Evolutionary conservation across 1,284 basidiomycete species (phyloP), one percentile per base, ranked within the genome.

Genomic region (Ustilago bromivora): DNA sequence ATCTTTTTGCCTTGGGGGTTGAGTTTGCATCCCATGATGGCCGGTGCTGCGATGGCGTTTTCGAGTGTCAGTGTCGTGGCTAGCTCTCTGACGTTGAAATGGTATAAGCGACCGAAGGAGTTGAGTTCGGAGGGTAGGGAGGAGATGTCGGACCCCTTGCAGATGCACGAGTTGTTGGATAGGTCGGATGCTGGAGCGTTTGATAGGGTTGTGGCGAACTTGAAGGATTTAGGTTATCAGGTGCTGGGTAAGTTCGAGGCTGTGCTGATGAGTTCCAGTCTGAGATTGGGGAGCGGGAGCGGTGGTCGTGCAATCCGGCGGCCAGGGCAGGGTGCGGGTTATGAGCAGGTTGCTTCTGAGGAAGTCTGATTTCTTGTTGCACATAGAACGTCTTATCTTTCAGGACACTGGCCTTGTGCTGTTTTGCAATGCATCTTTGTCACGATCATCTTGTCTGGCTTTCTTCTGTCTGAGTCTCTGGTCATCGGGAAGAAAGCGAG

Each of bases 11-110:
- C 97, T 0, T 91, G 95, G 88, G 95, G 95, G 8, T 82, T 96
- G 41, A 94, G 95, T 86, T 90, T 99, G 84, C 97, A 96, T 82
- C 97, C 97, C 3, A 99, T 99, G 96, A 92, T 96, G 88, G 96
- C 97, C 0, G 96, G 94, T 11, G 93, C 92, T 0, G 96, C 96
- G 28, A 99, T 99, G 97, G 96, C 97, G 19, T 96, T 94, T 86
- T 96, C 94, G 57, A 95, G 93, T 79, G 96, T 99, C 52, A 96
- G 94, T 78, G 97, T 99, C 58, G 96, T 99, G 10, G 91, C 90
- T 19, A 95, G 93, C 76, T 95, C 93, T 65, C 88, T 99, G 83
- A 91, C 92, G 57, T 89, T 99, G 76, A 92, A 90, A 84, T 84
- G 79, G 61, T 88, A 88, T 87, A 84, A 79, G 51, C 67, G 81